phyloP scores from a whole-genome alignment of 345 rosid species.

The Rhodamnia argentea region DNA sequence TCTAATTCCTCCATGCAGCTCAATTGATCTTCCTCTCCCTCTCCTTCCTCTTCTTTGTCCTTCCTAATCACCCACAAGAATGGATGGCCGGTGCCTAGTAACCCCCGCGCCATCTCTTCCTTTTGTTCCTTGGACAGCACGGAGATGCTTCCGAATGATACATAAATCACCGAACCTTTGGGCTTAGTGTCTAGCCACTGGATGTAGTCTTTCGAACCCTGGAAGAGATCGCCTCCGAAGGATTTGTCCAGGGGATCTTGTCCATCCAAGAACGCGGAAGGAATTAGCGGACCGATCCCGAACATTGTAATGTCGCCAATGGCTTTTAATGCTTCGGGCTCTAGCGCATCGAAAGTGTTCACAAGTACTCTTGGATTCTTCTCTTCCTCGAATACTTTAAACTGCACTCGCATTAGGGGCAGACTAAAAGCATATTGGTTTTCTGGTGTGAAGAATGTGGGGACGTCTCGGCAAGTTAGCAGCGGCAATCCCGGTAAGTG shows the following conservation, averaged over 20 bases:
- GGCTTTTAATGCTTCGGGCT: constrained; percentile 25
- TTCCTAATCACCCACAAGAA: constrained; percentile 52
- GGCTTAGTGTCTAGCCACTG: constrained; percentile 33
- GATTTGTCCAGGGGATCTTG: constrained; percentile 9
- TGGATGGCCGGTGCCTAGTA: constrained; percentile 15
- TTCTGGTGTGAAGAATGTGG: constrained; percentile 31
- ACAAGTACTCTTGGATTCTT: constrained; percentile 37
- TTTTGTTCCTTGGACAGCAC: constrained; percentile 19
- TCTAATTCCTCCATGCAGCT: constrained; percentile 33
- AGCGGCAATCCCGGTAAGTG: neutral
- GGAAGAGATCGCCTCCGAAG: constrained; percentile 23
- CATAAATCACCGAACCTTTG: constrained; percentile 22
- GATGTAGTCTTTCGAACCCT: constrained; percentile 12
- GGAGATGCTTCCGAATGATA: constrained; percentile 43
- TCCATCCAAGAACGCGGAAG: constrained; percentile 17
- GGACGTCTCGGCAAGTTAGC: constrained; percentile 23
- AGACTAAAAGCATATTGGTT: constrained; percentile 2
- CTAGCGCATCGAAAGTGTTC: constrained; percentile 56
- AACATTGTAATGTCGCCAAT: constrained; percentile 9
- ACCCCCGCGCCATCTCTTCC: constrained; percentile 36
- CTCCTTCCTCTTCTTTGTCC: constrained; percentile 9
- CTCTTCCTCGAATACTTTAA: constrained; percentile 21
- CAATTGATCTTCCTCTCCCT: constrained; percentile 4
- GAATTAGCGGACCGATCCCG: constrained; percentile 47
- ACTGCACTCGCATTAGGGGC: constrained; percentile 7